These are phyloP conservation scores for Candida chauliodis DNA, from an alignment of 805 yeast species.

Conservation along the genomic window DNA sequence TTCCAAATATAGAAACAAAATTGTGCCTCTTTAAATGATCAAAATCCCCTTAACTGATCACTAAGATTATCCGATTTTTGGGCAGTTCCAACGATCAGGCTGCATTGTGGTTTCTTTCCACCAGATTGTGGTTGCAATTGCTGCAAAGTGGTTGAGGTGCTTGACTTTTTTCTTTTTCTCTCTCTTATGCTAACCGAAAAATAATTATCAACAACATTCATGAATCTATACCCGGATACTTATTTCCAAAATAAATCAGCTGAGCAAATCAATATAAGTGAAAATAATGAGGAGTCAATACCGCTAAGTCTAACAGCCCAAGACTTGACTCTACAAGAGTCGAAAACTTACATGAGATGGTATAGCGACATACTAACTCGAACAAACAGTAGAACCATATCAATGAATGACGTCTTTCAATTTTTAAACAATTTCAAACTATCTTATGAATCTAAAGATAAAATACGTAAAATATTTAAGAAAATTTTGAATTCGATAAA, in stretches of 20 bases:
- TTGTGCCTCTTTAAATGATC: constrained; percentile 2
- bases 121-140: no score
- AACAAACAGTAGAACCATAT: constrained; percentile 62
- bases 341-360: constrained; percentile 88
- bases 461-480: constrained; percentile 50
- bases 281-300: constrained; percentile 37
- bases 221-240: constrained; percentile 9
- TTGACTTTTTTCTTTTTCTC: constrained; percentile 1
- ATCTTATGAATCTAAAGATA: constrained; percentile 44
- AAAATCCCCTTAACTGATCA: no score
- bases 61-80: no score
- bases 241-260: constrained; percentile 13
- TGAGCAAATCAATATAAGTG: constrained; percentile 10
- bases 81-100: no score
- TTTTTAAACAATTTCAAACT: constrained; percentile 78
- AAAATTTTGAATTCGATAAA: constrained; percentile 58
- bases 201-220: constrained; percentile 4
- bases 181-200: constrained; percentile 1
- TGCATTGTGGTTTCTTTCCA: no score
- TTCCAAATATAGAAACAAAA: constrained; percentile 2
- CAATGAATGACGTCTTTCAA: constrained; percentile 70
- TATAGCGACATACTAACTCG: constrained; percentile 78
- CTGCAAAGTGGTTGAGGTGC: no score
- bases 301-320: constrained; percentile 64
- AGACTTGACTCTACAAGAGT: constrained; percentile 74